Evolutionary conservation across 768 basidiomycete genomes (phyloP).

Genomic region (Naematelia aurantialba): DNA sequence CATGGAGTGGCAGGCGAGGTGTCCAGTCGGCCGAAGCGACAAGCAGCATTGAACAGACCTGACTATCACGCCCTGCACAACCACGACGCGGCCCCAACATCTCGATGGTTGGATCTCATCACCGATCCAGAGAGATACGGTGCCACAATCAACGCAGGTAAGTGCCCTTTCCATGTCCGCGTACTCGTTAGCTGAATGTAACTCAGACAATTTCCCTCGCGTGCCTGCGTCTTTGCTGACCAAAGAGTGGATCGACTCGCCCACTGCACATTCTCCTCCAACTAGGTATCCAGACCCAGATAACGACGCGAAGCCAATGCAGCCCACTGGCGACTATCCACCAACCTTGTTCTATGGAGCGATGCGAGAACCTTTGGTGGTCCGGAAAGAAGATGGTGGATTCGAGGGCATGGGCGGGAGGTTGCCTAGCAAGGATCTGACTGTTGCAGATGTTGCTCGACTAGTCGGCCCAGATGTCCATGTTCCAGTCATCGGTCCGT

Average conservation of each 20-base stretch:
- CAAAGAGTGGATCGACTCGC: slow-evolving; percentile 37
- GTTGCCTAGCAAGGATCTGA: slow-evolving; percentile 70
- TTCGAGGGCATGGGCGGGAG: slow-evolving; percentile 84
- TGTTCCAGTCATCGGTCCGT: slow-evolving; percentile 83
- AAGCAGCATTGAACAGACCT: slow-evolving; percentile 36
- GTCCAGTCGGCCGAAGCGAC: slow-evolving; percentile 37
- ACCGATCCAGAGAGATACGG: slow-evolving; percentile 42
- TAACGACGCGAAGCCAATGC: not conserved
- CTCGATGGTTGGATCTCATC: slow-evolving; percentile 46
- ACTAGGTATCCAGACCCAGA: not conserved
- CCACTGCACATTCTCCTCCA: not conserved
- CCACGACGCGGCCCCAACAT: slow-evolving; percentile 43
- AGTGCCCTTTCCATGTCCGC: slow-evolving; percentile 3
- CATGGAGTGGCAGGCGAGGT: not conserved
- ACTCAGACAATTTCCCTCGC: slow-evolving; percentile 19
- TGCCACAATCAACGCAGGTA: slow-evolving; percentile 33
- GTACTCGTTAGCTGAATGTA: slow-evolving; percentile 1
- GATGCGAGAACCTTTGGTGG: slow-evolving; percentile 67
- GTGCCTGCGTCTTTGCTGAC: slow-evolving; percentile 24
- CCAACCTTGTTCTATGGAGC: slow-evolving; percentile 36
- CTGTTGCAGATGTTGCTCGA: slow-evolving; percentile 74
- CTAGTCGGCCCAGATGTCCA: slow-evolving; percentile 72
- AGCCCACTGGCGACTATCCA: not conserved
- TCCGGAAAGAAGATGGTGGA: slow-evolving; percentile 56
- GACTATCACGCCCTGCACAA: slow-evolving; percentile 49